Evolutionary conservation across 169 alveolate genomes (phyloP).

Genomic region (Condylostoma magnum): DNA sequence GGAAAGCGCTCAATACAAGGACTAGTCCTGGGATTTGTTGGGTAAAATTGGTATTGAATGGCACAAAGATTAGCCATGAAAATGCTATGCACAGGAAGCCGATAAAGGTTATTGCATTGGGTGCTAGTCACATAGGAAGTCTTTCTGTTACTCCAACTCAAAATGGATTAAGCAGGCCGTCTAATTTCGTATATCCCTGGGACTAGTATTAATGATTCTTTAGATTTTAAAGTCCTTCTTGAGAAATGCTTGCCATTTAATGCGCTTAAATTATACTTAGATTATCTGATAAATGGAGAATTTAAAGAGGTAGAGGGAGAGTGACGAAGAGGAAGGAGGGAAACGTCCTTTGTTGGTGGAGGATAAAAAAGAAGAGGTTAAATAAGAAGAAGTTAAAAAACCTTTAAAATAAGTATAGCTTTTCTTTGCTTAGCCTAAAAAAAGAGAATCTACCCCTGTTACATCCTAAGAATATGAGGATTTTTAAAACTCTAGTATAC

Average conservation of each 20-base stretch:
- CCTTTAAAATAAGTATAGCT: neutral
- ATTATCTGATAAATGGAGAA: no score
- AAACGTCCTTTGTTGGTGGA: no score
- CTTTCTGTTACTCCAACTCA: no score
- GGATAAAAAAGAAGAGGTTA: neutral
- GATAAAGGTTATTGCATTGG: conserved; percentile 12
- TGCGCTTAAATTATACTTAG: no score
- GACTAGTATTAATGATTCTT: no score
- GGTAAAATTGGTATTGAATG: conserved; percentile 14
- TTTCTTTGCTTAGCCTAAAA: neutral
- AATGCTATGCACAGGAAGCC: conserved; percentile 12
- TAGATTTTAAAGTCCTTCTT: no score
- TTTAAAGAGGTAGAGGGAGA: no score
- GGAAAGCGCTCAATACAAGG: conserved; percentile 3
- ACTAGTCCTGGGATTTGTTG: neutral
- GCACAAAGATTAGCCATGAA: conserved; percentile 1
- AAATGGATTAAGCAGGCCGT: no score
- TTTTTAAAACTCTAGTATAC: neutral
- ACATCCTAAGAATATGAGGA: conserved; percentile 65
- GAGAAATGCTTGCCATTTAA: no score
- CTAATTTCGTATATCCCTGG: no score
- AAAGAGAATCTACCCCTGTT: conserved; percentile 34
- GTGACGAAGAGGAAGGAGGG: no score
- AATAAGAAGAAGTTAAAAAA: neutral
- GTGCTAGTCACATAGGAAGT: conserved; percentile 20